These are phyloP conservation scores for Colletotrichum chrysophilum DNA, from an alignment of 2,329 filamentous ascomycete species.

Conservation along the genomic window DNA sequence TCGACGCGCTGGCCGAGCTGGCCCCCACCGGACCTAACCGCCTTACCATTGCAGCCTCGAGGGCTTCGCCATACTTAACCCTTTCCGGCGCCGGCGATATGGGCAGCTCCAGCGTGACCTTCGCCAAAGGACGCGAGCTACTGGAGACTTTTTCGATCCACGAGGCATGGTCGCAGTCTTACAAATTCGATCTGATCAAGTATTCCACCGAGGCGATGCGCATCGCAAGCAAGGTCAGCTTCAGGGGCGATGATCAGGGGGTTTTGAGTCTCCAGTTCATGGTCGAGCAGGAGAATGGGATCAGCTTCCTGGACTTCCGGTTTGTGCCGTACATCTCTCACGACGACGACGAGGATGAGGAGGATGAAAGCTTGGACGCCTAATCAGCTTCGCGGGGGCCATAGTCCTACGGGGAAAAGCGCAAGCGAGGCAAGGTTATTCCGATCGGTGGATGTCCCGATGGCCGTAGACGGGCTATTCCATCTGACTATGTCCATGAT, in stretches of 20 bases:
- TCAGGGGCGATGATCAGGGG: slow-evolving; percentile 86
- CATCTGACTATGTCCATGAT: background rate
- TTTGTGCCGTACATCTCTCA: slow-evolving; percentile 77
- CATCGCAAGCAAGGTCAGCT: slow-evolving; percentile 88
- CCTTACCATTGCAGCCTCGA: slow-evolving; percentile 71
- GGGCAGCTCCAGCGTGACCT: slow-evolving; percentile 69
- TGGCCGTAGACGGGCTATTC: background rate
- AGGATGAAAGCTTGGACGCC: background rate
- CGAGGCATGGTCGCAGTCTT: slow-evolving; percentile 70
- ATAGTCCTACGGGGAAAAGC: background rate
- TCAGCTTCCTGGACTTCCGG: slow-evolving; percentile 82
- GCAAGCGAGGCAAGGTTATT: background rate
- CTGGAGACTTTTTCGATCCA: slow-evolving; percentile 77
- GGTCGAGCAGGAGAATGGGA: slow-evolving; percentile 80
- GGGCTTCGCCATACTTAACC: slow-evolving; percentile 72
- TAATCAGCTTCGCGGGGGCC: background rate
- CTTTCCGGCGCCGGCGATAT: slow-evolving; percentile 70
- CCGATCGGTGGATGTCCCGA: background rate
- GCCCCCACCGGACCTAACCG: slow-evolving; percentile 74
- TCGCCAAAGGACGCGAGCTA: slow-evolving; percentile 67
- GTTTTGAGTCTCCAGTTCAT: slow-evolving; percentile 96
- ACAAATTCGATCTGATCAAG: slow-evolving; percentile 87
- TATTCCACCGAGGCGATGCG: slow-evolving; percentile 92
- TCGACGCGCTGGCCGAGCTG: slow-evolving; percentile 75
- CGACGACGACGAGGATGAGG: slow-evolving; percentile 55